A percentile compares a stretch with the other conserved stretches of the same genome.
These are phyloP conservation scores for Phylloboletellus chloephorus DNA, from an alignment of 1,284 basidiomycete species.

Conservation along the genomic window DNA sequence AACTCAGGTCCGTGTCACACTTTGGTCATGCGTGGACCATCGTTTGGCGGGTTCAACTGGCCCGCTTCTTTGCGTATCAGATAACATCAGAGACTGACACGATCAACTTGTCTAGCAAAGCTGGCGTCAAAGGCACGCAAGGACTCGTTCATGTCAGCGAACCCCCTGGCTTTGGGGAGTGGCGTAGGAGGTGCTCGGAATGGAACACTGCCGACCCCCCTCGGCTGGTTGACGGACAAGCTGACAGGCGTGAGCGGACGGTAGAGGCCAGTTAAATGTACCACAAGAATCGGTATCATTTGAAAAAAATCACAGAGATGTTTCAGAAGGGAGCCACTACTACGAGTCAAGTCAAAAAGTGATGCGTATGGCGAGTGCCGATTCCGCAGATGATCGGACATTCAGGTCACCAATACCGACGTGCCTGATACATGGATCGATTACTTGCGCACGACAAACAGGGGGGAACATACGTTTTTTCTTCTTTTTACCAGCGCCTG, in stretches of 20 bases:
- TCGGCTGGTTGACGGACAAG: constrained; percentile 74
- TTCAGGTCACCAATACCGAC: constrained; percentile 25
- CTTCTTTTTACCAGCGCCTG: constrained; percentile 64
- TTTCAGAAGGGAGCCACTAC: neutral
- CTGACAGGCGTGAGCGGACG: constrained; percentile 48
- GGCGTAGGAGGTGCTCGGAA: constrained; percentile 54
- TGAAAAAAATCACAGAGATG: neutral
- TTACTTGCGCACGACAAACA: constrained; percentile 1
- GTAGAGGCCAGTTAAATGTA: constrained; percentile 6
- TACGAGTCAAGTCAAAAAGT: constrained; percentile 3
- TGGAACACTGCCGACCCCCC: constrained; percentile 60
- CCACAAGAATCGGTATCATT: constrained; percentile 2
- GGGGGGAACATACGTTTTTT: constrained; percentile 27
- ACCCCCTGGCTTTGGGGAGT: constrained; percentile 67
- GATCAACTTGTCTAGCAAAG: constrained; percentile 46
- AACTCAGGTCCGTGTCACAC: constrained; percentile 52
- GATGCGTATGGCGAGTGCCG: neutral
- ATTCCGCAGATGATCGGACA: neutral
- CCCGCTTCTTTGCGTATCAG: constrained; percentile 3
- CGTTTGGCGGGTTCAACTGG: neutral
- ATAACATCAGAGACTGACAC: constrained; percentile 15
- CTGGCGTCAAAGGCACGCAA: constrained; percentile 63
- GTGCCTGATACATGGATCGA: constrained; percentile 20
- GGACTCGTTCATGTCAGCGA: constrained; percentile 69
- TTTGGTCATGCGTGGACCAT: neutral